A percentile compares a stretch with the other conserved stretches of the same genome.
phyloP scores from a whole-genome alignment of 139 green algal species.

The Nannochloris sp. region DNA sequence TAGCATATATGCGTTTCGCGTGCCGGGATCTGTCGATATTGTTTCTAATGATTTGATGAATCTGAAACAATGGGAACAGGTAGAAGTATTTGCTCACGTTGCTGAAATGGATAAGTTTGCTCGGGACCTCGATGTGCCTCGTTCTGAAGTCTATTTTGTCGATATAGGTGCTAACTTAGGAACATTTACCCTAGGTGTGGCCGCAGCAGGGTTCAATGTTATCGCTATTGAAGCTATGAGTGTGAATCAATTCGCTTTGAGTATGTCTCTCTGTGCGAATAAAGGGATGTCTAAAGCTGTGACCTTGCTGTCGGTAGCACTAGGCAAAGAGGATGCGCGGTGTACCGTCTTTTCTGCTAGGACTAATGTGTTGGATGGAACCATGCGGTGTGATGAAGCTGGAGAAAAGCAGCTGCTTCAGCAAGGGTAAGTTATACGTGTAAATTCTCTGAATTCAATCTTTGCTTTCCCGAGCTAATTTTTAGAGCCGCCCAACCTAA shows the following conservation, averaged over 20 bases:
- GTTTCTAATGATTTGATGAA: neutral
- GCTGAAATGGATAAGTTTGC: neutral
- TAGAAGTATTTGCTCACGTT: neutral
- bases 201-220: neutral
- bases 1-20: neutral
- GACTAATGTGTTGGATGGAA: neutral
- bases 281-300: neutral
- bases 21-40: neutral
- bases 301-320: neutral
- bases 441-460: neutral
- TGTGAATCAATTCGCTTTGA: neutral
- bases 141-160: neutral
- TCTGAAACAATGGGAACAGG: neutral
- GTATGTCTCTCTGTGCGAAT: neutral
- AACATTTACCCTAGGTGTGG: neutral
- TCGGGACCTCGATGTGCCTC: neutral
- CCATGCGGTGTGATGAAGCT: neutral
- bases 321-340: neutral
- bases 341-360: neutral
- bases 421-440: neutral
- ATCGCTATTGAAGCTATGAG: neutral
- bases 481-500: neutral
- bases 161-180: neutral
- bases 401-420: neutral
- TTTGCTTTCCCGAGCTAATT: neutral